phyloP scores from a whole-genome alignment of 2,329 filamentous ascomycete species.

The Nothophaeocryptopus gaeumannii region DNA sequence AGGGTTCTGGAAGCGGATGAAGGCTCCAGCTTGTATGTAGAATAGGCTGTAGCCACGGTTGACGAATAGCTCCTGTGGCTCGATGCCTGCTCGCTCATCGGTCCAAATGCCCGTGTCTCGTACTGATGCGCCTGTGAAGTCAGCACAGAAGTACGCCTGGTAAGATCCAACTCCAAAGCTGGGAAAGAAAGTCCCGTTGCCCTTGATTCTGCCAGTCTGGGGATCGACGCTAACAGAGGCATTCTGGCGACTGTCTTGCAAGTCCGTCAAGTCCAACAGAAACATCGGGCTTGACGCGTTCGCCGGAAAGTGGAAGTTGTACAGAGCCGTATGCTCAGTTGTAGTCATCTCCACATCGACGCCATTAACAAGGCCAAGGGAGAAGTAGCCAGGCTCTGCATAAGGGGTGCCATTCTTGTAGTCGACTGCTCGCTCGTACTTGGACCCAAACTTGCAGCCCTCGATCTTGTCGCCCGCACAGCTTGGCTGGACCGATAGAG shows the following conservation, averaged over 20 bases:
- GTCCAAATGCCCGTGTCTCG: slow-evolving; percentile 57
- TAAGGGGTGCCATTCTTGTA: slow-evolving; percentile 50
- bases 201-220: slow-evolving; percentile 53
- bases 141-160: slow-evolving; percentile 57
- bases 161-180: slow-evolving; percentile 61
- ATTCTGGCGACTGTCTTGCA: slow-evolving; percentile 50
- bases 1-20: slow-evolving; percentile 16
- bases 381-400: slow-evolving; percentile 59
- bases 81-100: slow-evolving; percentile 48
- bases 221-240: slow-evolving; percentile 54
- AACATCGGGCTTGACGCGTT: slow-evolving; percentile 50
- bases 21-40: slow-evolving; percentile 38
- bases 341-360: slow-evolving; percentile 60
- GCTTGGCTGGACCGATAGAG: slow-evolving; percentile 27
- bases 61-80: slow-evolving; percentile 37
- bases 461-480: slow-evolving; percentile 25
- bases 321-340: slow-evolving; percentile 57
- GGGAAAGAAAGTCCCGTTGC: slow-evolving; percentile 57
- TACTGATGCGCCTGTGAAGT: slow-evolving; percentile 53
- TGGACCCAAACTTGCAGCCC: slow-evolving; percentile 50
- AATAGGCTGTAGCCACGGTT: slow-evolving; percentile 30
- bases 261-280: slow-evolving; percentile 58
- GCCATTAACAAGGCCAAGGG: slow-evolving; percentile 53
- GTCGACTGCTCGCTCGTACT: slow-evolving; percentile 47
- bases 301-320: slow-evolving; percentile 51